Percentiles rank a stretch among this genome's conserved stretches.
phyloP scores from a whole-genome alignment of 768 basidiomycete species.

The Boletus vermiculosoides region DNA sequence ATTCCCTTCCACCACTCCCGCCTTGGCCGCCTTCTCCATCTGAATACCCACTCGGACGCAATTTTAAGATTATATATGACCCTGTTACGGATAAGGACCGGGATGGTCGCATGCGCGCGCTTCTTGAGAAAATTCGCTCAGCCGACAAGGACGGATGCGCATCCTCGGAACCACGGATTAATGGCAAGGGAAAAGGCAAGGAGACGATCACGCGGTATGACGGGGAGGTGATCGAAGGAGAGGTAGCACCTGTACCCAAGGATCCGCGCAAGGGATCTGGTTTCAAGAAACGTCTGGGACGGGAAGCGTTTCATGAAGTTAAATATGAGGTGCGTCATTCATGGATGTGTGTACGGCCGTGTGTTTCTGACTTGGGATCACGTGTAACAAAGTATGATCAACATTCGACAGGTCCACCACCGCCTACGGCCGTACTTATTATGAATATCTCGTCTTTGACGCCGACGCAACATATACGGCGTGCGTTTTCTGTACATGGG shows the following conservation, averaged over 20 bases:
- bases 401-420: constrained; percentile 69
- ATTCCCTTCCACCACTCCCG: constrained; percentile 44
- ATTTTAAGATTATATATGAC: constrained; percentile 67
- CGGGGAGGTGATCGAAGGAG: constrained; percentile 52
- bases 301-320: constrained; percentile 43
- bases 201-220: constrained; percentile 53
- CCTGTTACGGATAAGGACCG: constrained; percentile 49
- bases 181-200: constrained; percentile 64
- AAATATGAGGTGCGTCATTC: constrained; percentile 54
- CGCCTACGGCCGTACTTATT: constrained; percentile 71
- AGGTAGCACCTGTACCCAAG: constrained; percentile 37
- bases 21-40: constrained; percentile 56
- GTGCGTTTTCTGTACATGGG: constrained; percentile 65
- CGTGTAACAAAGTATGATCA: constrained; percentile 59
- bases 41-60: constrained; percentile 46
- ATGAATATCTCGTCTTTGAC: constrained; percentile 71
- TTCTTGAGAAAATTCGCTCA: constrained; percentile 42
- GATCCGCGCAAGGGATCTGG: constrained; percentile 58
- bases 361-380: constrained; percentile 2
- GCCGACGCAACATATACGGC: constrained; percentile 59
- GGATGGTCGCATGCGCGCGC: constrained; percentile 38
- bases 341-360: neutral
- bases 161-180: constrained; percentile 41
- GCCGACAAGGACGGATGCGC: constrained; percentile 31
- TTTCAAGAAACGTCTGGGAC: constrained; percentile 32